phyloP scores from a whole-genome alignment of 805 yeast genomes.

The Saccharomycopsis fermentans region DNA sequence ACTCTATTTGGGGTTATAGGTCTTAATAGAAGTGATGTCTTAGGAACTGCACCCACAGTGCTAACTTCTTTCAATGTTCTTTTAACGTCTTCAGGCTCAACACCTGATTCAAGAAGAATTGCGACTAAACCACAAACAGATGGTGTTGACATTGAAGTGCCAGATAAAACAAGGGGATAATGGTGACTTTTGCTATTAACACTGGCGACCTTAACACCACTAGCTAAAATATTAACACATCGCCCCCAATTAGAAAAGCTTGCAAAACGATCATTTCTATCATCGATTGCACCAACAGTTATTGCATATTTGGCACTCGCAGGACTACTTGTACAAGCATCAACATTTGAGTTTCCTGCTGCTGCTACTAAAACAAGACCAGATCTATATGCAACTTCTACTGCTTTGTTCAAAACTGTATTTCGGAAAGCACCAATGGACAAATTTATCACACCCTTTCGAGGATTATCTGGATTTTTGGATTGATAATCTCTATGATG shows the following conservation, averaged over 20 bases:
- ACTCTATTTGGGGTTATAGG: conserved; percentile 54
- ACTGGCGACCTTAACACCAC: conserved; percentile 54
- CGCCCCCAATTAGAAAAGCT: conserved; percentile 83
- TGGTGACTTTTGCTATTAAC: conserved; percentile 18
- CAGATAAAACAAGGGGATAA: conserved; percentile 38
- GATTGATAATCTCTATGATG: conserved; percentile 31
- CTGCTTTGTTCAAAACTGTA: conserved; percentile 59
- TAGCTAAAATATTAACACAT: conserved; percentile 82
- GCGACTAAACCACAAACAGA: conserved; percentile 59
- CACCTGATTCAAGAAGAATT: conserved; percentile 42
- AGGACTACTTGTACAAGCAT: conserved; percentile 82
- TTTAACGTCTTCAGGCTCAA: conserved; percentile 33
- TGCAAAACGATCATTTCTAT: conserved; percentile 58
- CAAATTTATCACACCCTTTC: conserved; percentile 61
- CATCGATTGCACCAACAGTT: conserved; percentile 86
- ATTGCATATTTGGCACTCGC: conserved; percentile 65
- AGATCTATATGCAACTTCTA: conserved; percentile 60
- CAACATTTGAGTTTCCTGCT: conserved; percentile 72
- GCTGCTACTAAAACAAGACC: conserved; percentile 73
- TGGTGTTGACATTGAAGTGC: conserved; percentile 80
- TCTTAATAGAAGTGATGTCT: conserved; percentile 34
- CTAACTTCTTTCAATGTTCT: conserved; percentile 35
- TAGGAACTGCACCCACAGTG: conserved; percentile 37
- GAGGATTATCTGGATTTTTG: conserved; percentile 17
- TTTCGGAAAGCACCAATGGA: conserved; percentile 72